phyloP scores from a whole-genome alignment of 2,329 filamentous ascomycete species.

The Arthrobotrys entomopaga region DNA sequence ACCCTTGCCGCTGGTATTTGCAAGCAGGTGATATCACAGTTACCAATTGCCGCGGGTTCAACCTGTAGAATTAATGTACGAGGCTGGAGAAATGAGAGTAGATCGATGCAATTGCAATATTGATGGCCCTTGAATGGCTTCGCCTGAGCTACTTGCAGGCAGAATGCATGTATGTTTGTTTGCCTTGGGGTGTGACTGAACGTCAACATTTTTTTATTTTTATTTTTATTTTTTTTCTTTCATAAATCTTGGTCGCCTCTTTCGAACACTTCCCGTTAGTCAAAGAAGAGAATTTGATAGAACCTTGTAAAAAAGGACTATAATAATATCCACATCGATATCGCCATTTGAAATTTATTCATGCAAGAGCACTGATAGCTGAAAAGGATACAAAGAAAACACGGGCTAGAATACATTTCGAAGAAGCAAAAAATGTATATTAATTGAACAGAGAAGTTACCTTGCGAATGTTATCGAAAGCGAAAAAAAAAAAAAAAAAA shows the following conservation, averaged over 20 bases:
- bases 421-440: conserved; percentile 40
- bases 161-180: conserved; percentile 19
- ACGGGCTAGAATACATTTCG: conserved; percentile 9
- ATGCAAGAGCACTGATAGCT: conserved; percentile 29
- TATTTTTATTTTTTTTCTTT: no score
- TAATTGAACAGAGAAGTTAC: neutral
- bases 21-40: conserved; percentile 37
- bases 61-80: conserved; percentile 7
- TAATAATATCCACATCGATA: conserved; percentile 26
- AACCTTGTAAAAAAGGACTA: conserved; percentile 29
- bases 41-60: conserved; percentile 33
- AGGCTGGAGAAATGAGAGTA: conserved; percentile 10
- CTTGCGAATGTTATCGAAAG: conserved; percentile 20
- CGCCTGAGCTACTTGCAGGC: conserved; percentile 1
- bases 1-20: conserved; percentile 15
- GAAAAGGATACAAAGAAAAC: conserved; percentile 15
- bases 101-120: conserved; percentile 17
- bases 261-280: conserved; percentile 18
- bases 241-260: conserved; percentile 1
- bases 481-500: conserved; percentile 20
- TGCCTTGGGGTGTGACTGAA: conserved; percentile 37
- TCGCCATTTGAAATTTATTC: conserved; percentile 29
- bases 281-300: conserved; percentile 25
- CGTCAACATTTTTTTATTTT: conserved; percentile 7
- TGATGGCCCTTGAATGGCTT: neutral